These are phyloP conservation scores for Aspergillus novoparasiticus DNA, from an alignment of 2,329 filamentous ascomycete species.

Conservation along the genomic window DNA sequence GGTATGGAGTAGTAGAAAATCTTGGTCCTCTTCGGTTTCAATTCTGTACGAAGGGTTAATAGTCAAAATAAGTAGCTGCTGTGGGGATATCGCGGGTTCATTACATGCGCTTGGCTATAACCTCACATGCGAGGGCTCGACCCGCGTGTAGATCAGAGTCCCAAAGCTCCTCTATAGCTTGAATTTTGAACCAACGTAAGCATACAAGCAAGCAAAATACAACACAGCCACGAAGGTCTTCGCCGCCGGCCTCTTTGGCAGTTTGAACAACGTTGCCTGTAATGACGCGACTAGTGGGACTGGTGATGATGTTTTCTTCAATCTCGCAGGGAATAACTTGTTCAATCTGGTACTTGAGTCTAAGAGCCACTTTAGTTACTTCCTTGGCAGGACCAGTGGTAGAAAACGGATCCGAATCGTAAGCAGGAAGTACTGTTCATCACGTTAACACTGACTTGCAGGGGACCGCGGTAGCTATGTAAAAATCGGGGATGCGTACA, in stretches of 20 bases:
- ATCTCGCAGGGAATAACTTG: constrained; percentile 89
- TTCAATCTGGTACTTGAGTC: constrained; percentile 87
- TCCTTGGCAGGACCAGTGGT: constrained; percentile 74
- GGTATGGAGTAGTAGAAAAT: constrained; percentile 77
- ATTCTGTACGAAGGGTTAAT: constrained; percentile 59
- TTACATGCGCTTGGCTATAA: constrained; percentile 78
- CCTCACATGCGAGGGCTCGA: constrained; percentile 80
- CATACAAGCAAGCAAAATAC: constrained; percentile 80
- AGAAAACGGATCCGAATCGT: constrained; percentile 43
- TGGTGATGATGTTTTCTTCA: constrained; percentile 72
- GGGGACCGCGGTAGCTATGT: constrained; percentile 6
- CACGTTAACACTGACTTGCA: constrained; percentile 14
- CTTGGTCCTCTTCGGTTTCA: constrained; percentile 76
- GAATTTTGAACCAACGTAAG: constrained; percentile 75
- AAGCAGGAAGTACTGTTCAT: constrained; percentile 45
- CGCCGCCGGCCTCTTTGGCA: constrained; percentile 77
- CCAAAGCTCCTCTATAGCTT: constrained; percentile 83
- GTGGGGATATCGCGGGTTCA: neutral
- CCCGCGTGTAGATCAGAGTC: constrained; percentile 82
- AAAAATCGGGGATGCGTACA: constrained; percentile 38
- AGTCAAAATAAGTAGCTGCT: neutral
- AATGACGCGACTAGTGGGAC: constrained; percentile 82
- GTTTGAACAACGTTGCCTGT: constrained; percentile 77
- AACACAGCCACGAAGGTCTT: constrained; percentile 75
- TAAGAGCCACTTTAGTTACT: constrained; percentile 86